phyloP scores from a whole-genome alignment of 257 asterid genomes.

The Agastache rugosa region DNA sequence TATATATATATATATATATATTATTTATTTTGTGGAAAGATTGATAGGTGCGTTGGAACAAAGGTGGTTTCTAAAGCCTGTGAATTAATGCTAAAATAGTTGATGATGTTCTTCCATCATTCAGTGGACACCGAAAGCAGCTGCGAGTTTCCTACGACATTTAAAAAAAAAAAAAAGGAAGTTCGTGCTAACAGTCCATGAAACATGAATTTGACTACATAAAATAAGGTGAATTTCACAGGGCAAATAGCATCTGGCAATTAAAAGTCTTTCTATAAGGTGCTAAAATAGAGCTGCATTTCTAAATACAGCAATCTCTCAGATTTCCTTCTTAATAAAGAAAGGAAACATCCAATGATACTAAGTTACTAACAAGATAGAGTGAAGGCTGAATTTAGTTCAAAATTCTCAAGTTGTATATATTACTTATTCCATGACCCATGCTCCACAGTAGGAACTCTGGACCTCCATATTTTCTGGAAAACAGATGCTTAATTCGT shows the following conservation, averaged over 20 bases:
- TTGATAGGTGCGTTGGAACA: too few relatives aligned
- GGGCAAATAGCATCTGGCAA: neutral
- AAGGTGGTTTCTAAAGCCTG: too few relatives aligned
- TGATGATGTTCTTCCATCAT: too few relatives aligned
- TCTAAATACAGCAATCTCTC: neutral
- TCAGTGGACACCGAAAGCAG: too few relatives aligned
- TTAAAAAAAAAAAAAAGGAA: too few relatives aligned
- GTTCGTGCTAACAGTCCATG: neutral
- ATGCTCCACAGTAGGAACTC: neutral
- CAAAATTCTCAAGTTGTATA: neutral
- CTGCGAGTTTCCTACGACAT: too few relatives aligned
- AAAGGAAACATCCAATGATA: neutral
- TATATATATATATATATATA: too few relatives aligned
- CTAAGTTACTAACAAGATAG: neutral
- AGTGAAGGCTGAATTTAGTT: neutral
- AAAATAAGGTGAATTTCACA: neutral
- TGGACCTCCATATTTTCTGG: slow-evolving; percentile 2
- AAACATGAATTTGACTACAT: too few relatives aligned
- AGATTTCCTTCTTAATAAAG: neutral
- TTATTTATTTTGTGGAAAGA: too few relatives aligned
- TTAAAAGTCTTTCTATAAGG: neutral
- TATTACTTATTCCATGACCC: slow-evolving; percentile 1
- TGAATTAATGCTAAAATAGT: too few relatives aligned
- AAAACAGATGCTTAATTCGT: neutral
- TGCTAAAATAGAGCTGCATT: neutral